A percentile compares a stretch with the other conserved stretches of the same genome.
Evolutionary conservation across 345 rosid genomes (phyloP).

Genomic region (Salix arbutifolia): DNA sequence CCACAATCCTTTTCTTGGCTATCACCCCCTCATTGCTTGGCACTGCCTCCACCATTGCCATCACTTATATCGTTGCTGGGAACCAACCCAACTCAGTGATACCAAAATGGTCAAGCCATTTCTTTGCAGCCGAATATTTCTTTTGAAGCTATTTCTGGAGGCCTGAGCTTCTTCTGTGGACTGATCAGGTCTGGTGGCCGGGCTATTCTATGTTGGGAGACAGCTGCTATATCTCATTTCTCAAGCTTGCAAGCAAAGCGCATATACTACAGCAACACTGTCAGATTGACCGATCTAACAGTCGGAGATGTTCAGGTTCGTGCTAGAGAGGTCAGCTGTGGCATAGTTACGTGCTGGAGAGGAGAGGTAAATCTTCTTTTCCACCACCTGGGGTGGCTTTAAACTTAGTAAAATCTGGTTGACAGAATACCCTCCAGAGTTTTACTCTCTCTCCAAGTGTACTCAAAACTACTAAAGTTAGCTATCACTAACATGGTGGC

Average conservation of each 20-base stretch:
- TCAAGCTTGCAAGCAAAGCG: conserved; percentile 28
- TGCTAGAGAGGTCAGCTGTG: conserved; percentile 42
- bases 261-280: conserved; percentile 28
- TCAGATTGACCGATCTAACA: conserved; percentile 33
- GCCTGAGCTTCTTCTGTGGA: conserved; percentile 46
- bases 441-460: neutral
- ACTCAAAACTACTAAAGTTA: neutral
- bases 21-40: conserved; percentile 26
- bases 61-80: conserved; percentile 38
- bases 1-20: conserved; percentile 5
- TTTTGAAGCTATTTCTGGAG: conserved; percentile 52
- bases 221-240: neutral
- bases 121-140: conserved; percentile 36
- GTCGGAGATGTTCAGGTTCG: conserved; percentile 58
- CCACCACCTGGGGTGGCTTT: conserved; percentile 31
- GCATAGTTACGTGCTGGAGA: conserved; percentile 52
- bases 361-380: conserved; percentile 30
- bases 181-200: conserved; percentile 49
- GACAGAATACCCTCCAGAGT: neutral
- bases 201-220: conserved; percentile 50
- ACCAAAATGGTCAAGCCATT: conserved; percentile 29
- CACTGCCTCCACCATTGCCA: conserved; percentile 43
- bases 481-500: conserved; percentile 3
- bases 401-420: conserved; percentile 20
- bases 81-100: conserved; percentile 44